These are phyloP conservation scores for Lactarius pseudohatsudake DNA, from an alignment of 768 basidiomycete species.

Conservation along the genomic window DNA sequence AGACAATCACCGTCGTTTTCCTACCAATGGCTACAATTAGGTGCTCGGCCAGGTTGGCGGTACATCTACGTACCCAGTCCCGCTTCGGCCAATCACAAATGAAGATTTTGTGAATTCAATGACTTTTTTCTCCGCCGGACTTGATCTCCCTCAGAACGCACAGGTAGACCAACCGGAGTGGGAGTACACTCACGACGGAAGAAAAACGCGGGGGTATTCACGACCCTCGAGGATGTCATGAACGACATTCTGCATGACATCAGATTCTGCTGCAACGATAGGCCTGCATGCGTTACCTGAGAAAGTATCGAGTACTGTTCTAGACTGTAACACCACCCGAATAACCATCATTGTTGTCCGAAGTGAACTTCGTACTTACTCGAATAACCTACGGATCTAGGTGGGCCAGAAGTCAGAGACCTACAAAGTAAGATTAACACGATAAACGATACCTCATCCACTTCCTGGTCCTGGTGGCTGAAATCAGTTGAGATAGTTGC, in stretches of 20 bases:
- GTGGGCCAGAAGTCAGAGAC: neutral
- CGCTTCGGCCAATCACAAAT: constrained; percentile 50
- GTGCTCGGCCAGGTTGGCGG: neutral
- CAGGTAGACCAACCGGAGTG: too few relatives aligned
- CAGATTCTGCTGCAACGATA: neutral
- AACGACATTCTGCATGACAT: constrained; percentile 5
- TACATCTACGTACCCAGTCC: constrained; percentile 56
- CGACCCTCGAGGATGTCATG: constrained; percentile 23
- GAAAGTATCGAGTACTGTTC: constrained; percentile 22
- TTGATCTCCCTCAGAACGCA: neutral
- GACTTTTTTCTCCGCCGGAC: constrained; percentile 22
- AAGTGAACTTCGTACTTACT: constrained; percentile 13
- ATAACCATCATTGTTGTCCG: neutral
- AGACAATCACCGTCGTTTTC: constrained; percentile 76
- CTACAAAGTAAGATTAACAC: too few relatives aligned
- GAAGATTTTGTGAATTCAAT: constrained; percentile 23
- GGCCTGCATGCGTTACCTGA: constrained; percentile 7
- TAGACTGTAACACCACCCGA: constrained; percentile 1
- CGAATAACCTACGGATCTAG: constrained; percentile 16
- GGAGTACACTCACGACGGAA: constrained; percentile 21
- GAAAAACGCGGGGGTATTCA: constrained; percentile 24
- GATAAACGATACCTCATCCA: constrained; percentile 18
- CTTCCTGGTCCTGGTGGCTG: neutral
- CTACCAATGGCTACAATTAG: constrained; percentile 36
- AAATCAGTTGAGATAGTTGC: neutral